Conservation (phyloP, 2,329 filamentous ascomycete species). For the Monilinia polystroma region DNA sequence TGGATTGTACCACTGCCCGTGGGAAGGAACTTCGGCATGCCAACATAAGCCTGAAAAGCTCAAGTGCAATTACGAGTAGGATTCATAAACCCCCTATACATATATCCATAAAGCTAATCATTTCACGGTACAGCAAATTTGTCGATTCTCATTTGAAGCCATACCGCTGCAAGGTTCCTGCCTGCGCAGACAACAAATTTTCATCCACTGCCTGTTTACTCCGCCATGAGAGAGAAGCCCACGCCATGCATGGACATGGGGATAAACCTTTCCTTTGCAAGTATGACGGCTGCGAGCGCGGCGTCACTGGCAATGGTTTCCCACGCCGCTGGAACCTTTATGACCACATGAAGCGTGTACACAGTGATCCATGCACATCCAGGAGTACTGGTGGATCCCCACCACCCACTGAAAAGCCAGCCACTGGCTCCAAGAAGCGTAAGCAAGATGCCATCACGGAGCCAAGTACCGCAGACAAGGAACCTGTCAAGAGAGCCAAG, state of each 20-base stretch:
- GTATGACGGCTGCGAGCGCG: slow-evolving; percentile 83
- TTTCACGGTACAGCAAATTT: slow-evolving; percentile 69
- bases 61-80: slow-evolving; percentile 99
- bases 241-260: slow-evolving; percentile 92
- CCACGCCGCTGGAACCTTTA: slow-evolving; percentile 93
- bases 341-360: slow-evolving; percentile 96
- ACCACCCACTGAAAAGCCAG: slow-evolving; percentile 27
- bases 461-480: slow-evolving; percentile 31
- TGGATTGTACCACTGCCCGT: slow-evolving; percentile 92
- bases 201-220: slow-evolving; percentile 94
- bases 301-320: slow-evolving; percentile 80
- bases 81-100: slow-evolving; percentile 6
- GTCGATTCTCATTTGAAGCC: slow-evolving; percentile 96
- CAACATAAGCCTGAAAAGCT: slow-evolving; percentile 92
- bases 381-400: slow-evolving; percentile 31
- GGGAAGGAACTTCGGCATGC: slow-evolving; percentile 70
- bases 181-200: slow-evolving; percentile 83
- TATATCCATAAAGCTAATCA: slow-evolving; percentile 33
- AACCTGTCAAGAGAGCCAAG: slow-evolving; percentile 32
- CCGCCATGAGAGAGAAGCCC: slow-evolving; percentile 91
- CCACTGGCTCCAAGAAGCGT: slow-evolving; percentile 36
- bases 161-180: slow-evolving; percentile 85
- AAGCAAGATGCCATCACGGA: slow-evolving; percentile 36
- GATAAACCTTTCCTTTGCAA: slow-evolving; percentile 89
- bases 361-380: slow-evolving; percentile 50